These are phyloP conservation scores for Mycena galopus DNA, from an alignment of 768 basidiomycete genomes.

Conservation along the genomic window DNA sequence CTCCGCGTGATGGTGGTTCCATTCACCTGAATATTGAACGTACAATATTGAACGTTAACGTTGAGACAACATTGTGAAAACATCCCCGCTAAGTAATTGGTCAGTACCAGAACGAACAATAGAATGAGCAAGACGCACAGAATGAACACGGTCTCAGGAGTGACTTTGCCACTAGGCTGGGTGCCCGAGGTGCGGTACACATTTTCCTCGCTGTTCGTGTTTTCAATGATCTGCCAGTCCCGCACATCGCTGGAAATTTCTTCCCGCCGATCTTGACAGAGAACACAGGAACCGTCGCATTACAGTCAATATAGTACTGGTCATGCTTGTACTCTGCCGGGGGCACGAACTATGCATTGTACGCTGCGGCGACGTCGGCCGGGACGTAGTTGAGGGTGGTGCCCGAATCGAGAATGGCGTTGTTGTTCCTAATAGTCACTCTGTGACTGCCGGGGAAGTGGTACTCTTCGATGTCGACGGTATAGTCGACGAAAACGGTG, in stretches of 20 bases:
- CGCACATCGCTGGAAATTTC: conserved; percentile 36
- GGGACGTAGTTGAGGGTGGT: conserved; percentile 41
- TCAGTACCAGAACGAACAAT: background rate
- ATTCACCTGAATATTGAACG: conserved; percentile 32
- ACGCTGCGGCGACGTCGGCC: conserved; percentile 34
- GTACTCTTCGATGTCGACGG: conserved; percentile 36
- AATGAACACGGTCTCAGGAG: conserved; percentile 37
- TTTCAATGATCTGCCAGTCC: conserved; percentile 38
- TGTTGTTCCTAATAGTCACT: conserved; percentile 26
- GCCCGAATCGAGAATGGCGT: conserved; percentile 37
- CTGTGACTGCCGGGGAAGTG: conserved; percentile 34
- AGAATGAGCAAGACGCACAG: conserved; percentile 28
- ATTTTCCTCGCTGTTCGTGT: conserved; percentile 33
- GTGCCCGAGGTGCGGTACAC: conserved; percentile 36
- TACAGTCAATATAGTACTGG: conserved; percentile 36
- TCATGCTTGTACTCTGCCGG: conserved; percentile 31
- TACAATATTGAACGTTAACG: no score
- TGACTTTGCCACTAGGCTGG: conserved; percentile 37
- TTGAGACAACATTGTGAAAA: conserved; percentile 43
- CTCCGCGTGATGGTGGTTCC: conserved; percentile 38
- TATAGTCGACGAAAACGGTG: conserved; percentile 37
- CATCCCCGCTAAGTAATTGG: conserved; percentile 35
- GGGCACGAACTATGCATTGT: conserved; percentile 34
- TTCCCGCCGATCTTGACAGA: conserved; percentile 37
- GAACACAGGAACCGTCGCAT: conserved; percentile 38